A percentile compares a stretch with the other conserved stretches of the same genome.
Conservation (phyloP, 1,284 basidiomycete genomes). For the Fomitopsis schrenkii region DNA sequence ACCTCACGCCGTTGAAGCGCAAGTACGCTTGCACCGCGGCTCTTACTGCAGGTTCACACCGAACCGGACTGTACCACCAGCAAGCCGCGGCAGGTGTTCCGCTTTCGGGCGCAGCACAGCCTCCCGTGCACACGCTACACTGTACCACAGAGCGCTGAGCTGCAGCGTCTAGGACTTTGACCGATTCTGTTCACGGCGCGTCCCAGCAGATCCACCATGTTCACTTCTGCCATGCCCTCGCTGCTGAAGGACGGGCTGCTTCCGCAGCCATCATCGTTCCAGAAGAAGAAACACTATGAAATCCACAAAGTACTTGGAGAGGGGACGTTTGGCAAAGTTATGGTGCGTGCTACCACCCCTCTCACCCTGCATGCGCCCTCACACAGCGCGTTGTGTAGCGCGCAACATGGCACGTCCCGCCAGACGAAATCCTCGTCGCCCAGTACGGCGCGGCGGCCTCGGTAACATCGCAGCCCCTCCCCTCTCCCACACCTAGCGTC, state of each 20-base stretch:
- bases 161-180: neutral
- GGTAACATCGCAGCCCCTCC: neutral
- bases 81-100: neutral
- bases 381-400: constrained; percentile 31
- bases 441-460: constrained; percentile 49
- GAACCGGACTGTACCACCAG: neutral
- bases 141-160: neutral
- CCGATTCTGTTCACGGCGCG: neutral
- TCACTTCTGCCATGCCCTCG: neutral
- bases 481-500: constrained; percentile 2
- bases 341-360: constrained; percentile 41
- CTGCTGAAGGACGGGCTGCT: constrained; percentile 42
- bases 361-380: neutral
- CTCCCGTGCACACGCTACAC: neutral
- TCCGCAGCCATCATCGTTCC: constrained; percentile 78
- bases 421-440: constrained; percentile 51
- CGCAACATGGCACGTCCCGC: constrained; percentile 71
- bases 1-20: neutral
- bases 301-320: constrained; percentile 71
- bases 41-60: neutral
- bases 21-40: neutral
- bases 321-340: constrained; percentile 85
- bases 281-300: constrained; percentile 80
- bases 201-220: neutral
- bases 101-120: neutral